Base-by-base conservation (phyloP, 1,284 basidiomycete species). In the Vanrija humicola region DNA sequence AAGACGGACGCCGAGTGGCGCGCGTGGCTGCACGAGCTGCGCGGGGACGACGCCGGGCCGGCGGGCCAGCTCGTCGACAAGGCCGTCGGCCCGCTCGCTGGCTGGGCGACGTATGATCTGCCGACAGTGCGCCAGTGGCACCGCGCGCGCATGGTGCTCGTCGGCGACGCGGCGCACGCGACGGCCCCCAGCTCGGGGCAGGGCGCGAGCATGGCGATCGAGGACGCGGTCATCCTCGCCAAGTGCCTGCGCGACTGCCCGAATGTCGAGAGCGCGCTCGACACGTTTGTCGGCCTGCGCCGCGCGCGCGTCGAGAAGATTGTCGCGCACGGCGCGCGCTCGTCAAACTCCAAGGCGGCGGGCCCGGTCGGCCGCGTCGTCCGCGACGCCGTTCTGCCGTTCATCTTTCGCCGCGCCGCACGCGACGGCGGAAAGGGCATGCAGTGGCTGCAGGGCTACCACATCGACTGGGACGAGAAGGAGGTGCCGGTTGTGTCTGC, bases 81-180 rank as follows among this genome's bases (percentile, higher is more conserved):
- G 21, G 59, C 62, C 6, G 56, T 59, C 1, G 43, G 23, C 21
- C 10, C 12, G 3, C 16, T 56, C 3, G 21, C 62, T 19, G 43
- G 50, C 29, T 59, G 63, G 62, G 55, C 55, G 9, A 55, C 55
- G 4, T 54, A 58, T 5, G 21, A 55, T 25, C 56, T 56, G 10
- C 25, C 21, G 7, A 29, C 46, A 0, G 21, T 49, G 8, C 25
- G 50, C 2, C 7, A 16, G 2, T 64, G 61, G 61, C 12, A 50
- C 14, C 54, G 61, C 15, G 12, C 19, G 7, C n/a, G 50, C 9
- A 55, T 63, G 9, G 63, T 58, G 12, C 42, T 65, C 10, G 26
- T 65, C 25, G 63, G 63, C 9, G 63, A 65, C 42, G 61, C 63
- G 42, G 34, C 61, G 6, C 63, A 65, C 39, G 54, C 50, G 38